phyloP scores from a whole-genome alignment of 805 yeast species.

The Candida boleticola region DNA sequence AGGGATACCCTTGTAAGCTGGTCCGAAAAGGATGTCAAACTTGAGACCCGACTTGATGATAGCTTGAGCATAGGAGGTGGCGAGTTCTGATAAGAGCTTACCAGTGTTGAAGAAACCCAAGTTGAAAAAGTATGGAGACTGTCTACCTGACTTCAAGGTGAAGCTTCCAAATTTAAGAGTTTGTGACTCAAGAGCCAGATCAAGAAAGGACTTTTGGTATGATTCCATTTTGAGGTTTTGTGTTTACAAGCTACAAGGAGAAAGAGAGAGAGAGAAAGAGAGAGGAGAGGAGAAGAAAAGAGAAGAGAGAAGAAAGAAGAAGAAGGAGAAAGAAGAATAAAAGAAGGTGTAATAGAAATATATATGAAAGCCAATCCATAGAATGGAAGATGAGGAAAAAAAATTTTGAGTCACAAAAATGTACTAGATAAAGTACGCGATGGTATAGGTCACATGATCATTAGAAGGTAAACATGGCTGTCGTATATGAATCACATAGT shows the following conservation, averaged over 20 bases:
- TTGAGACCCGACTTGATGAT: slow-evolving; percentile 78
- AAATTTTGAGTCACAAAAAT: too few relatives aligned
- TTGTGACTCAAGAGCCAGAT: slow-evolving; percentile 74
- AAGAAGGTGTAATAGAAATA: not conserved
- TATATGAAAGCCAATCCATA: too few relatives aligned
- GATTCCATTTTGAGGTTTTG: slow-evolving; percentile 27
- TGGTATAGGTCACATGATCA: too few relatives aligned
- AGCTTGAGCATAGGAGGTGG: slow-evolving; percentile 85
- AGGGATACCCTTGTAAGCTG: slow-evolving; percentile 97
- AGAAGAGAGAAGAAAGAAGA: not conserved
- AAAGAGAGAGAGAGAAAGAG: slow-evolving; percentile 1
- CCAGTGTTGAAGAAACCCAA: slow-evolving; percentile 89
- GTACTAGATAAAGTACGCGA: too few relatives aligned
- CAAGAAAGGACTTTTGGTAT: slow-evolving; percentile 67
- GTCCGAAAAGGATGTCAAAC: slow-evolving; percentile 92
- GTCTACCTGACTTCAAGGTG: slow-evolving; percentile 88
- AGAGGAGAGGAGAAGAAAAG: slow-evolving; percentile 1
- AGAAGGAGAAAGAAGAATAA: not conserved
- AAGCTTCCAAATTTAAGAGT: slow-evolving; percentile 87
- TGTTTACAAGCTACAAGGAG: not conserved
- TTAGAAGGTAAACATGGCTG: too few relatives aligned
- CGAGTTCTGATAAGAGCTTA: slow-evolving; percentile 70
- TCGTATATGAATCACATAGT: too few relatives aligned
- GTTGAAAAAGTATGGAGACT: slow-evolving; percentile 95
- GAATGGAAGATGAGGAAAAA: too few relatives aligned